Evolutionary conservation across 1,284 basidiomycete genomes (phyloP).

Genomic region (Phylloporus sp.): DNA sequence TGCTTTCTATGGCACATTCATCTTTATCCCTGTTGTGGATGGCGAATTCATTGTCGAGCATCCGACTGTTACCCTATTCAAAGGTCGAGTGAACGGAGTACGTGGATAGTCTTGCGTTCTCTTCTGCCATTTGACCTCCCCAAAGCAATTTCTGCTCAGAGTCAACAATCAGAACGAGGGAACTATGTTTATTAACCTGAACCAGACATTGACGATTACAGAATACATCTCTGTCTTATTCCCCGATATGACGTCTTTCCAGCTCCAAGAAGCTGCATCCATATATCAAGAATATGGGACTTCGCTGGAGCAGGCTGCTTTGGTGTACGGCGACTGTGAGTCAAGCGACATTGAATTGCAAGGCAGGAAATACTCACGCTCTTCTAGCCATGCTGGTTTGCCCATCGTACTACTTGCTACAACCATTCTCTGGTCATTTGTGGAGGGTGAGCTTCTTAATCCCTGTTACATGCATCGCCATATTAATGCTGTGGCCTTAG

Average conservation of each 20-base stretch:
- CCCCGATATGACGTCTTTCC: slow-evolving; percentile 21
- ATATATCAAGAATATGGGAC: slow-evolving; percentile 26
- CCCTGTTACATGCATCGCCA: neutral
- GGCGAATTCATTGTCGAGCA: slow-evolving; percentile 44
- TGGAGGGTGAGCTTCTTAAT: neutral
- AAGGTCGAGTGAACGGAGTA: slow-evolving; percentile 28
- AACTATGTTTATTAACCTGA: slow-evolving; percentile 21
- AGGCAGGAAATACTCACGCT: neutral
- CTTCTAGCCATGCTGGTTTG: slow-evolving; percentile 31
- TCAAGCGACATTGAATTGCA: neutral
- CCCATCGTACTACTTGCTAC: slow-evolving; percentile 30
- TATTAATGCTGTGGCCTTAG: neutral
- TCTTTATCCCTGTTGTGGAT: slow-evolving; percentile 44
- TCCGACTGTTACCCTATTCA: slow-evolving; percentile 36
- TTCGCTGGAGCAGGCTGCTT: slow-evolving; percentile 21
- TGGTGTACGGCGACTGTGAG: slow-evolving; percentile 33
- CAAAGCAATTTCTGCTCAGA: slow-evolving; percentile 20
- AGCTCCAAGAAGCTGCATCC: slow-evolving; percentile 15
- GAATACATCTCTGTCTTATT: slow-evolving; percentile 34
- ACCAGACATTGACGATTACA: slow-evolving; percentile 14
- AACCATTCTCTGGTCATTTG: slow-evolving; percentile 13
- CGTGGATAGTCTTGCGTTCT: neutral
- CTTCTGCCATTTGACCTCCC: slow-evolving; percentile 1
- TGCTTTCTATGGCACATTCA: slow-evolving; percentile 39
- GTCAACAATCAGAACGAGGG: slow-evolving; percentile 32